Percentiles rank a stretch among this genome's conserved stretches.
phyloP scores from a whole-genome alignment of 1,139 yeast genomes.

The Yamadazyma spencermartinsiae region DNA sequence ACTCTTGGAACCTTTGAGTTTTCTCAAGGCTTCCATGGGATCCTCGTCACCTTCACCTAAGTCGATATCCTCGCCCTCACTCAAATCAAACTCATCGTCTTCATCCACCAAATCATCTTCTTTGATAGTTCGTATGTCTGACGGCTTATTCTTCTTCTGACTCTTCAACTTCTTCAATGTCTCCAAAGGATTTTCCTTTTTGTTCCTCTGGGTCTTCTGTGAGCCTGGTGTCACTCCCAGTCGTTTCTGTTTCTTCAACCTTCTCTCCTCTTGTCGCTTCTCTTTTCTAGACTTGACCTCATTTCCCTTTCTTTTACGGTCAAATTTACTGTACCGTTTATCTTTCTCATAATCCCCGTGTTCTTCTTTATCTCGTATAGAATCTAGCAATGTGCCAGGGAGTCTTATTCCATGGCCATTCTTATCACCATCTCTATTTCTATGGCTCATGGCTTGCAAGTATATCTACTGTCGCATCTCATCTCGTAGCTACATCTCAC shows the following conservation, averaged over 20 bases:
- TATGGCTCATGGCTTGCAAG: background rate
- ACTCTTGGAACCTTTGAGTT: slow-evolving; percentile 20
- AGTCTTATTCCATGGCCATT: slow-evolving; percentile 54
- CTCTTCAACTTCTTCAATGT: slow-evolving; percentile 19
- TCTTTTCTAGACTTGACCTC: slow-evolving; percentile 51
- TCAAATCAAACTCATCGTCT: slow-evolving; percentile 13
- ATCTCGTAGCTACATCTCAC: slow-evolving; percentile 4
- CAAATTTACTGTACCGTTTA: slow-evolving; percentile 25
- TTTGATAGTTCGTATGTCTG: slow-evolving; percentile 22
- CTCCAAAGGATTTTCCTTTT: slow-evolving; percentile 22
- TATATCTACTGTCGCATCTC: slow-evolving; percentile 7
- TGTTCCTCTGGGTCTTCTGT: slow-evolving; percentile 3
- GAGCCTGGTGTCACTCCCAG: slow-evolving; percentile 3
- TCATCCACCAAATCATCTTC: slow-evolving; percentile 30
- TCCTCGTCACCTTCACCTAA: slow-evolving; percentile 21
- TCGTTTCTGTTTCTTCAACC: slow-evolving; percentile 48
- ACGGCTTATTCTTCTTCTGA: slow-evolving; percentile 13
- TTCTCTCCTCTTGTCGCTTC: slow-evolving; percentile 55
- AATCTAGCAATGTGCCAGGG: slow-evolving; percentile 69
- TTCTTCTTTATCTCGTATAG: slow-evolving; percentile 50
- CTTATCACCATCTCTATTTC: slow-evolving; percentile 6
- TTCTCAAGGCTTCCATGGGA: slow-evolving; percentile 24
- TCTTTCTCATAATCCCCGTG: slow-evolving; percentile 44
- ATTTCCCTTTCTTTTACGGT: slow-evolving; percentile 24
- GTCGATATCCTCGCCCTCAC: slow-evolving; percentile 15